Conservation (phyloP, 176 grass and related monocot genomes). For the Cocos nucifera region DNA sequence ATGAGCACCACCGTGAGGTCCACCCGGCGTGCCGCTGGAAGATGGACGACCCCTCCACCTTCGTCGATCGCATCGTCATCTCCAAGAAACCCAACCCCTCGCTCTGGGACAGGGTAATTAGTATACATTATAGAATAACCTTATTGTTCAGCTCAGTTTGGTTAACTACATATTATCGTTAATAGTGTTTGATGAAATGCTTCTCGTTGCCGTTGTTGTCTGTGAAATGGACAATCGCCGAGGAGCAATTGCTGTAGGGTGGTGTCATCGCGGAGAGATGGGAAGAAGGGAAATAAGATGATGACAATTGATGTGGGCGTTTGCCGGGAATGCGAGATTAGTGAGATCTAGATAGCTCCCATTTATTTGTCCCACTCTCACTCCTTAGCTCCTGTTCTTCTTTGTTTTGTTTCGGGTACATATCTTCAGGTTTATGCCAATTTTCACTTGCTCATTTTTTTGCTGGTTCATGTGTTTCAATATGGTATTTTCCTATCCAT, state of each 20-base stretch:
- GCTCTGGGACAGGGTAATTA: conserved; percentile 83
- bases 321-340: conserved; percentile 52
- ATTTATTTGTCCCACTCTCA: no score
- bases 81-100: conserved; percentile 74
- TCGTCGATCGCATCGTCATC: no score
- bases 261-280: conserved; percentile 32
- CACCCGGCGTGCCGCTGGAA: conserved; percentile 63
- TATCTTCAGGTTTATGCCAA: no score
- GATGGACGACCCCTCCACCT: conserved; percentile 43
- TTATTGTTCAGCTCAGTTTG: no score
- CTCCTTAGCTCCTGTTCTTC: no score
- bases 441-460: no score
- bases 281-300: conserved; percentile 11
- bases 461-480: no score
- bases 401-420: no score
- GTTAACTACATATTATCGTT: no score
- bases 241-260: conserved; percentile 81
- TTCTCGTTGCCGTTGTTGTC: neutral
- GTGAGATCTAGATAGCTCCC: conserved; percentile 45
- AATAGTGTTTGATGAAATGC: no score
- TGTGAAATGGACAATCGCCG: conserved; percentile 45
- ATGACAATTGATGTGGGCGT: conserved; percentile 71
- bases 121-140: no score
- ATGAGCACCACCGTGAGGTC: conserved; percentile 43
- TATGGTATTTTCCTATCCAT: no score